These are phyloP conservation scores for Clonostachys solani DNA, from an alignment of 2,329 filamentous ascomycete genomes.

Conservation along the genomic window DNA sequence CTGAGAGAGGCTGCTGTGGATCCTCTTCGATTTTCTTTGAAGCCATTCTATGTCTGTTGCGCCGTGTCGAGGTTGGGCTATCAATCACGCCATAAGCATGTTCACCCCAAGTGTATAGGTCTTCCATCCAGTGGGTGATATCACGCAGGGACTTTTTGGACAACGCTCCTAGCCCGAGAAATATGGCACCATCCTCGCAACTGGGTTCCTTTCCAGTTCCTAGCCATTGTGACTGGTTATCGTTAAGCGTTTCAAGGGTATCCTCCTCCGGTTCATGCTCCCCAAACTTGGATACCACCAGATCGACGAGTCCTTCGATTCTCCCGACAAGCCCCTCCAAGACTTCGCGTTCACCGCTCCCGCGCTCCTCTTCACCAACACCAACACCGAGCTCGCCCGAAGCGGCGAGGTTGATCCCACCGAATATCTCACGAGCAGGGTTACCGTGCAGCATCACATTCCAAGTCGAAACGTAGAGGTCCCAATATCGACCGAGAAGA, in stretches of 20 bases:
- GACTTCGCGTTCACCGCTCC: conserved; percentile 89
- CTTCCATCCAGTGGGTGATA: conserved; percentile 82
- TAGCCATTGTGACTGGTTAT: conserved; percentile 53
- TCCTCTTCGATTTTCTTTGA: background rate
- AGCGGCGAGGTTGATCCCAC: conserved; percentile 81
- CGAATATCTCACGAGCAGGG: conserved; percentile 73
- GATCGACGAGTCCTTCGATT: conserved; percentile 80
- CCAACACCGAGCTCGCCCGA: conserved; percentile 90
- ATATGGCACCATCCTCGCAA: conserved; percentile 79
- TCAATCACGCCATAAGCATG: conserved; percentile 82
- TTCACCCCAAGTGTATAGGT: conserved; percentile 78
- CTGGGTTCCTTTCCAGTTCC: conserved; percentile 65
- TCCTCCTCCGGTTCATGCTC: conserved; percentile 23
- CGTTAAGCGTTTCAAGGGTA: conserved; percentile 10
- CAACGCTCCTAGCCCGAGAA: conserved; percentile 74
- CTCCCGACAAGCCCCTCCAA: conserved; percentile 80
- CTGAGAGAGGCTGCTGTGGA: background rate
- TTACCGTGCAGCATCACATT: conserved; percentile 89
- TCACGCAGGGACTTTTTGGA: conserved; percentile 67
- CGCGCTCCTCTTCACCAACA: conserved; percentile 92
- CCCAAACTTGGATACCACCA: conserved; percentile 85
- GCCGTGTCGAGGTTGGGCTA: conserved; percentile 64
- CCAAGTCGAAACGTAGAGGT: conserved; percentile 67
- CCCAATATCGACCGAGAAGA: conserved; percentile 79
- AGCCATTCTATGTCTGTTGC: conserved; percentile 32